These are phyloP conservation scores for Bombardia bombarda DNA, from an alignment of 495 filamentous ascomycete species.

Conservation along the genomic window DNA sequence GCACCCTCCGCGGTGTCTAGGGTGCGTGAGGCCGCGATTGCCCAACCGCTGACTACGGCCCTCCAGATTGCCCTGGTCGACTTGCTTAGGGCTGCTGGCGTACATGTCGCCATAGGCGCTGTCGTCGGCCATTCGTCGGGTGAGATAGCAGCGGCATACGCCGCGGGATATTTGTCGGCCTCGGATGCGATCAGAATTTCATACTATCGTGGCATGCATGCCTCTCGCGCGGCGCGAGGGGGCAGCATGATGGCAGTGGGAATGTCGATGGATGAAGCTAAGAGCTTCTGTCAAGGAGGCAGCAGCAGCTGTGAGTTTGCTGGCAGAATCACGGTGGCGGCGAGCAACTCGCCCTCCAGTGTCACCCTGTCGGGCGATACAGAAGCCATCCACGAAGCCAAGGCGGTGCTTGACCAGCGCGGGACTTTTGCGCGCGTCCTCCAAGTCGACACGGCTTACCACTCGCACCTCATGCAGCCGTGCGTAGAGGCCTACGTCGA, in stretches of 20 bases:
- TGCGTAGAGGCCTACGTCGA: constrained; percentile 31
- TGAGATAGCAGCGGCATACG: constrained; percentile 44
- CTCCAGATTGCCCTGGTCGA: constrained; percentile 45
- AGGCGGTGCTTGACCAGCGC: constrained; percentile 21
- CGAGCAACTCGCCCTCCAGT: constrained; percentile 39
- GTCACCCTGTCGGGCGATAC: constrained; percentile 37
- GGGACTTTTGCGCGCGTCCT: constrained; percentile 38
- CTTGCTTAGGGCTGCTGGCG: constrained; percentile 34
- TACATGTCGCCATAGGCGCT: constrained; percentile 27
- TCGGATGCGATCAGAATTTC: constrained; percentile 41
- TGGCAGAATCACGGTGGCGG: constrained; percentile 26
- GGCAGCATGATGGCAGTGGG: constrained; percentile 40
- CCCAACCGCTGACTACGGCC: constrained; percentile 38
- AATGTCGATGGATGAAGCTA: constrained; percentile 18
- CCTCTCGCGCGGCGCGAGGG: constrained; percentile 9
- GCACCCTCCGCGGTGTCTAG: constrained; percentile 23
- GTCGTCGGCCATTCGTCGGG: constrained; percentile 55
- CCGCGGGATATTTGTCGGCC: constrained; percentile 30
- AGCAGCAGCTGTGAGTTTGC: constrained; percentile 1
- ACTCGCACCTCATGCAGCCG: constrained; percentile 30
- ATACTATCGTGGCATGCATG: constrained; percentile 28
- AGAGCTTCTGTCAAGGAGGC: not conserved
- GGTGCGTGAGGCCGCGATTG: constrained; percentile 20
- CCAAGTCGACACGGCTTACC: constrained; percentile 33
- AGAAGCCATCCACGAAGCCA: constrained; percentile 23